Evolutionary conservation across 225 moss, liverwort and hornwort genomes (phyloP).

Genomic region (Ulota crispa): DNA sequence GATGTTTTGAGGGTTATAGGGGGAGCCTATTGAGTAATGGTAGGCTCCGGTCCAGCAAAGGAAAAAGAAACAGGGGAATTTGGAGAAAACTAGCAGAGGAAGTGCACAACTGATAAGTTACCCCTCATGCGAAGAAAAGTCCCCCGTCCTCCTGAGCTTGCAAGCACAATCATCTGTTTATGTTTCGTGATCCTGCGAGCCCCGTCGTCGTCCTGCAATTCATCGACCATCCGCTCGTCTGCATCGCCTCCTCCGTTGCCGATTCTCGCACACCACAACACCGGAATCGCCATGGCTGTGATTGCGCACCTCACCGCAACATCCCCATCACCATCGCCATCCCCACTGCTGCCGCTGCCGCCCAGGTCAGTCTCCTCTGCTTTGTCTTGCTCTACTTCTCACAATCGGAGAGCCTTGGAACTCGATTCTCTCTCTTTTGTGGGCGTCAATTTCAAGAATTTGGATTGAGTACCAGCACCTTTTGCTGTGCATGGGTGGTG

Average conservation of each 20-base stretch:
- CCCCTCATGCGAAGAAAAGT: not conserved
- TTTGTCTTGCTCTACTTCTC: not conserved
- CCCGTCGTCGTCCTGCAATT: not conserved
- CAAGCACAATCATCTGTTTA: too few relatives aligned
- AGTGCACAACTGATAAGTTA: too few relatives aligned
- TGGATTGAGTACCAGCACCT: not conserved
- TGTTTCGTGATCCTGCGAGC: not conserved
- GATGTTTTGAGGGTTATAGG: too few relatives aligned
- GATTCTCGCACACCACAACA: not conserved
- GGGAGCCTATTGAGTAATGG: too few relatives aligned
- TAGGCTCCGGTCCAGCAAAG: too few relatives aligned
- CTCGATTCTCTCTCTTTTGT: not conserved
- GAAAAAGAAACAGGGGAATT: too few relatives aligned
- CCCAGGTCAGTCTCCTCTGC: slow-evolving; percentile 19
- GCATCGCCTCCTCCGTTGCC: not conserved
- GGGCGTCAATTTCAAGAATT: not conserved
- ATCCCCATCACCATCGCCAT: not conserved
- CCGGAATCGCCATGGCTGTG: slow-evolving; percentile 19
- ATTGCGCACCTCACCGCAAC: slow-evolving; percentile 24
- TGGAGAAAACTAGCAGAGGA: too few relatives aligned
- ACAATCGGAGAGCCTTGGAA: not conserved
- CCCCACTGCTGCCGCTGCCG: not conserved
- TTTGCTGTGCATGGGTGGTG: not conserved
- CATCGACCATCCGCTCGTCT: not conserved
- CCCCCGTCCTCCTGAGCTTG: not conserved